A percentile compares a stretch with the other conserved stretches of the same genome.
These are phyloP conservation scores for Chloris gayana DNA, from an alignment of 176 grass and related monocot genomes.

Conservation along the genomic window DNA sequence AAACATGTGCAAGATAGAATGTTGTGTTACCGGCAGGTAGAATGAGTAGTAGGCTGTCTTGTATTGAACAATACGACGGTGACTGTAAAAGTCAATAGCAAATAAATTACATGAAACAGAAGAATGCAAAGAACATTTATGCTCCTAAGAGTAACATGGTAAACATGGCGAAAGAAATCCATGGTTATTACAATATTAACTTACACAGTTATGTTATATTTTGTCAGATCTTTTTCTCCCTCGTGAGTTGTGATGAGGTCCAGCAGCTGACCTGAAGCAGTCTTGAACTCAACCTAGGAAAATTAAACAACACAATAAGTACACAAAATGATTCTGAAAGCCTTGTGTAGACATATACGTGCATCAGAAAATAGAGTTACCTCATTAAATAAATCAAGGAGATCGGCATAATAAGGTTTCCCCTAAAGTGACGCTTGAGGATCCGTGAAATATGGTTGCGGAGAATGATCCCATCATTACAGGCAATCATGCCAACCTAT, in stretches of 20 bases:
- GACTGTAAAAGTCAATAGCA: constrained; percentile 56
- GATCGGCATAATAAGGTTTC: constrained; percentile 91
- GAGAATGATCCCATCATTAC: constrained; percentile 90
- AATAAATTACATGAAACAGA: neutral
- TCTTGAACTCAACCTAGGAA: constrained; percentile 90
- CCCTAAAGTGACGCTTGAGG: constrained; percentile 69
- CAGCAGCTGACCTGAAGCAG: constrained; percentile 93
- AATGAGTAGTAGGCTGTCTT: constrained; percentile 99
- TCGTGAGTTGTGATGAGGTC: constrained; percentile 94
- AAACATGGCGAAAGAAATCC: constrained; percentile 1
- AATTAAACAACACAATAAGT: constrained; percentile 26
- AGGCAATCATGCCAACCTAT: constrained; percentile 89
- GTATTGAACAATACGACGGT: constrained; percentile 85
- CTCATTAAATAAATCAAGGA: constrained; percentile 96
- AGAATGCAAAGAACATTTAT: neutral
- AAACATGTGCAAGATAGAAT: neutral
- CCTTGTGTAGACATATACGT: neutral
- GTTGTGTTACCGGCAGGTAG: constrained; percentile 83
- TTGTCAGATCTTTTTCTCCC: constrained; percentile 84
- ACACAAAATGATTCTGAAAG: constrained; percentile 22
- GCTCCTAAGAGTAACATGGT: constrained; percentile 9
- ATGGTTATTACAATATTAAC: constrained; percentile 36
- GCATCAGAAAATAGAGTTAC: constrained; percentile 40
- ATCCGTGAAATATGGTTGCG: constrained; percentile 81
- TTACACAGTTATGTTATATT: constrained; percentile 80